phyloP scores from a whole-genome alignment of 2,329 filamentous ascomycete species.

The Fusarium nelsonii region DNA sequence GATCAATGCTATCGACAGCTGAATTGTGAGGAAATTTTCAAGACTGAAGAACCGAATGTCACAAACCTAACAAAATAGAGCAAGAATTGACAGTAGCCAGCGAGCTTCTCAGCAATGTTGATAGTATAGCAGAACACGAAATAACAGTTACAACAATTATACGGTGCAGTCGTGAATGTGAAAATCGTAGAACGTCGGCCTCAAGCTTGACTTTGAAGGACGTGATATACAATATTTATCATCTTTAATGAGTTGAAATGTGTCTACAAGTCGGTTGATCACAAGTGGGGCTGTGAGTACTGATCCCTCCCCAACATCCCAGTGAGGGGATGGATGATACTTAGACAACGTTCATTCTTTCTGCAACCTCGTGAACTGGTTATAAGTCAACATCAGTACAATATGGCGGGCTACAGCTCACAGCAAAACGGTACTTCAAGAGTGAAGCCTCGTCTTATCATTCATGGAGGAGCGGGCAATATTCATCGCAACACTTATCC shows the following conservation, averaged over 20 bases:
- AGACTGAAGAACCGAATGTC: neutral
- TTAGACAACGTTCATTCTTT: neutral
- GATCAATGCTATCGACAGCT: conserved; percentile 5
- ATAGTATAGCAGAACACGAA: neutral
- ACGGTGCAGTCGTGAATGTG: neutral
- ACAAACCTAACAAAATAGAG: neutral
- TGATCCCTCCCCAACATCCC: neutral
- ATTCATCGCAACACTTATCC: conserved; percentile 71
- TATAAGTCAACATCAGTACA: neutral
- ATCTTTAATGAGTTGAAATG: neutral
- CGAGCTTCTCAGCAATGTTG: neutral
- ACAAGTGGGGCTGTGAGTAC: neutral
- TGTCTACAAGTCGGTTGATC: neutral
- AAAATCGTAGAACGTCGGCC: neutral
- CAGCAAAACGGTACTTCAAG: conserved; percentile 16
- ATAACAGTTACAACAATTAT: neutral
- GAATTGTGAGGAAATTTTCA: neutral
- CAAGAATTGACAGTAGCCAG: neutral
- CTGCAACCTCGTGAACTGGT: neutral
- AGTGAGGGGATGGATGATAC: neutral
- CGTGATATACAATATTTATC: neutral
- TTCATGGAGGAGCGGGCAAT: conserved; percentile 80
- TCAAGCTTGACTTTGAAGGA: neutral
- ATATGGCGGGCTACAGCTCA: neutral
- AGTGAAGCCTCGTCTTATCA: conserved; percentile 70